A percentile compares a stretch with the other conserved stretches of the same genome.
These are phyloP conservation scores for Sextonia rubra DNA, from an alignment of 164 flowering plant species.

Conservation along the genomic window DNA sequence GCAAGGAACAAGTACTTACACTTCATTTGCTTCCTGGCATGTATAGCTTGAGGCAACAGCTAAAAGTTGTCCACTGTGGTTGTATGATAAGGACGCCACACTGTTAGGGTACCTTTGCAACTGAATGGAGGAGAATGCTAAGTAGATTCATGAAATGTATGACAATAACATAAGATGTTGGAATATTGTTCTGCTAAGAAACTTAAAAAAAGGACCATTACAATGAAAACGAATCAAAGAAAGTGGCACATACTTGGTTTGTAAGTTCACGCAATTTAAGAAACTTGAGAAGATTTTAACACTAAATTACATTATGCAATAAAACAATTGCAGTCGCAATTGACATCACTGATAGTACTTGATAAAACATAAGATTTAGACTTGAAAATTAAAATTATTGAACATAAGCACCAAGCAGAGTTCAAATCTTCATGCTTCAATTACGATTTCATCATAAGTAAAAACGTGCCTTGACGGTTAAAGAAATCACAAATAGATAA, in stretches of 20 bases:
- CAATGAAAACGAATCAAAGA: not conserved
- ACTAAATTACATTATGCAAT: not conserved
- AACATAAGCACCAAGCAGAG: not conserved
- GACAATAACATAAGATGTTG: not conserved
- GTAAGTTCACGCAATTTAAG: not conserved
- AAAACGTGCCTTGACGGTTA: not conserved
- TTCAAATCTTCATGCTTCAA: not conserved
- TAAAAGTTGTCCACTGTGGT: constrained; percentile 57
- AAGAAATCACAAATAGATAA: not conserved
- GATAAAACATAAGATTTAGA: not conserved
- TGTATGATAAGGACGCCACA: constrained; percentile 72
- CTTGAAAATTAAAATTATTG: not conserved
- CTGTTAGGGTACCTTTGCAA: constrained; percentile 54
- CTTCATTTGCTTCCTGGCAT: constrained; percentile 70
- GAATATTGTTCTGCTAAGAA: not conserved
- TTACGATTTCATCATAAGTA: not conserved
- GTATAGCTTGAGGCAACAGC: constrained; percentile 81
- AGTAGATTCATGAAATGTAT: not conserved
- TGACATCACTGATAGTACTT: not conserved
- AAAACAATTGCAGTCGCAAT: not conserved
- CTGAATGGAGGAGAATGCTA: constrained; percentile 15
- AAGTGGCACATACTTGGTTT: not conserved
- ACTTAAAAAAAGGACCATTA: not conserved
- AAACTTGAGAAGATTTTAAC: not conserved
- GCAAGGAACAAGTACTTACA: constrained; percentile 32